Base-by-base conservation (phyloP, 441 rosid genomes). In the Erodium trifolium region DNA sequence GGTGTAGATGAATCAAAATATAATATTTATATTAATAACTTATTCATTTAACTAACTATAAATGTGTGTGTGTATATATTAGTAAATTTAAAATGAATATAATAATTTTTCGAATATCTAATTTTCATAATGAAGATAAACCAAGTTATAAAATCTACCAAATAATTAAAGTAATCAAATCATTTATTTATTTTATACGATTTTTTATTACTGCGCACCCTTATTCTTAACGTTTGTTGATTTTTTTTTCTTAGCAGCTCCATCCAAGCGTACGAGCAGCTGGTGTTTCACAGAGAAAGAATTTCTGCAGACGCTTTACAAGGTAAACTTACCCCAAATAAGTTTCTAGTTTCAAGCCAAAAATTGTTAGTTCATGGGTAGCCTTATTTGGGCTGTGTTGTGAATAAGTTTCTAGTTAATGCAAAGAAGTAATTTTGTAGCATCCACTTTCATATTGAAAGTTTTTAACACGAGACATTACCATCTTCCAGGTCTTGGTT, bases 221-320 rank as follows among this genome's bases (percentile, higher is more conserved):
- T 1, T 51, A 51, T n/a, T 51, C 62, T 14, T 55, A 14, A 45
- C n/a, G 9, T 16, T 16, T 34, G 23, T 17, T 55, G 18, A 2
- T 16, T 65, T 77, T 65, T 17, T 74, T 66, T 53, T 16, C 18
- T 68, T 78, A 17, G 67, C 67, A 91, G 97, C 80, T 71, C 72
- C 76, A 53, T 71, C 76, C 68, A 91, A 77, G 78, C 88, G 87
- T 51, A 59, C 75, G 23, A 80, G 79, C 75, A 83, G 84, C 78
- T 87, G 91, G 88, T 92, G 92, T 49, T 94, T 94, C 18, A 87
- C 88, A 55, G 96, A 90, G 81, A 92, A 83, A 78, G 77, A 80
- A 64, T 92, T 94, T 78, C 67, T 92, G 34, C 88, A 84, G 65
- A 87, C 99, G 64, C 90, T 94, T 70, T 84, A 83, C 86, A 88